phyloP scores from a whole-genome alignment of 2,329 filamentous ascomycete genomes.

The Sclerotinia subarctica region DNA sequence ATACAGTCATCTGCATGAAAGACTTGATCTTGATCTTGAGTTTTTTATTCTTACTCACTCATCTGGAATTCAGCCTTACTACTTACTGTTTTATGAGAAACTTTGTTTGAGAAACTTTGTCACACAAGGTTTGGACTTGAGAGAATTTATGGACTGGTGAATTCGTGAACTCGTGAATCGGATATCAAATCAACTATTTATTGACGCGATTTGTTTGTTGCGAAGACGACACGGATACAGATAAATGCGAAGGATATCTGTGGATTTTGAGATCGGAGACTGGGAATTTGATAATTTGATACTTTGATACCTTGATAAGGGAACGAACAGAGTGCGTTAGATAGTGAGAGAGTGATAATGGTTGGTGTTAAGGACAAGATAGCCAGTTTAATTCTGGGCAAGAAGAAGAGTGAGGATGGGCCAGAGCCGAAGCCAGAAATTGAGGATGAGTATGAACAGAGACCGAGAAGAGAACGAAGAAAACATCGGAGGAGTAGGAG shows the following conservation, averaged over 20 bases:
- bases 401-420: slow-evolving; percentile 11
- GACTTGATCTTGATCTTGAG: neutral
- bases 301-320: neutral
- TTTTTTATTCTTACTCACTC: slow-evolving; percentile 10
- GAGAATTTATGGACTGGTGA: neutral
- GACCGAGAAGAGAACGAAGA: slow-evolving; percentile 13
- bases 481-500: slow-evolving; percentile 13
- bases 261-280: neutral
- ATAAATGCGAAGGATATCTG: neutral
- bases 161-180: neutral
- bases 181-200: neutral
- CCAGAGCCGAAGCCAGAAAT: neutral
- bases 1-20: slow-evolving; percentile 5
- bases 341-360: neutral
- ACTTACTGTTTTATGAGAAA: neutral
- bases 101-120: neutral
- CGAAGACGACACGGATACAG: neutral
- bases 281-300: neutral
- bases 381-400: neutral
- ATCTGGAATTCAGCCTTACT: slow-evolving; percentile 7
- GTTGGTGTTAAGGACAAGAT: slow-evolving; percentile 14
- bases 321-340: neutral
- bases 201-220: neutral
- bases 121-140: slow-evolving; percentile 1
- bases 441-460: slow-evolving; percentile 3